phyloP scores from a whole-genome alignment of 1,139 yeast species.

The Meyerozyma athensensis region DNA sequence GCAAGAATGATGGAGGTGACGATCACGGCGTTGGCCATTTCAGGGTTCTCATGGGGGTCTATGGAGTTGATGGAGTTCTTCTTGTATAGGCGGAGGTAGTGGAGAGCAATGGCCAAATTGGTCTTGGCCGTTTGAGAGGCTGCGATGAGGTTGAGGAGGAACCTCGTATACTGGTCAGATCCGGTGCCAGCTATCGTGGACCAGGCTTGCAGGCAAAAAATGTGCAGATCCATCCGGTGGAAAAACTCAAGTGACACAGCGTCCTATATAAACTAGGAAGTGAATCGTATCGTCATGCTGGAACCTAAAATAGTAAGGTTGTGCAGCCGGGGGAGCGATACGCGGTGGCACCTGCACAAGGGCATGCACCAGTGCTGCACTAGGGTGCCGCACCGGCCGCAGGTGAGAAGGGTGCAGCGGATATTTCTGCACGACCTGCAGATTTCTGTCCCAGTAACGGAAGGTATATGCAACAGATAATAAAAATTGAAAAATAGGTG shows the following conservation, averaged over 20 bases:
- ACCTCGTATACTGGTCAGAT: neutral
- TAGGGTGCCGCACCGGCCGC: too few species aligned
- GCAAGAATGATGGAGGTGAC: conserved; percentile 12
- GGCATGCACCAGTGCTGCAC: too few species aligned
- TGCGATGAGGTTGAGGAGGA: conserved; percentile 6
- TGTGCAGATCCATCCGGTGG: neutral
- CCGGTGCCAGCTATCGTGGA: neutral
- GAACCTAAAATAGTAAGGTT: too few species aligned
- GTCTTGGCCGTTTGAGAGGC: conserved; percentile 11
- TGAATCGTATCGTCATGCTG: neutral
- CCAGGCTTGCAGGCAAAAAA: neutral
- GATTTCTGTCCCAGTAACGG: neutral
- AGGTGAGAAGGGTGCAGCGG: too few species aligned
- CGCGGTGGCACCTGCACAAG: too few species aligned
- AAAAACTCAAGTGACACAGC: neutral
- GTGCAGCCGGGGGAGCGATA: too few species aligned
- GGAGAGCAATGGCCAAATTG: conserved; percentile 7
- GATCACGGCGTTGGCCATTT: conserved; percentile 10
- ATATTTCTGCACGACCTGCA: neutral
- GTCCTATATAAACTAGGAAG: neutral
- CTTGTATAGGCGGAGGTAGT: neutral
- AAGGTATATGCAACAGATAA: neutral
- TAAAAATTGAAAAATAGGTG: neutral
- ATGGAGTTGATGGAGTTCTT: conserved; percentile 7
- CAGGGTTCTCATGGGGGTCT: conserved; percentile 7